These are phyloP conservation scores for Cutaneotrichosporon sp. DNA, from an alignment of 1,284 basidiomycete species.

Conservation along the genomic window DNA sequence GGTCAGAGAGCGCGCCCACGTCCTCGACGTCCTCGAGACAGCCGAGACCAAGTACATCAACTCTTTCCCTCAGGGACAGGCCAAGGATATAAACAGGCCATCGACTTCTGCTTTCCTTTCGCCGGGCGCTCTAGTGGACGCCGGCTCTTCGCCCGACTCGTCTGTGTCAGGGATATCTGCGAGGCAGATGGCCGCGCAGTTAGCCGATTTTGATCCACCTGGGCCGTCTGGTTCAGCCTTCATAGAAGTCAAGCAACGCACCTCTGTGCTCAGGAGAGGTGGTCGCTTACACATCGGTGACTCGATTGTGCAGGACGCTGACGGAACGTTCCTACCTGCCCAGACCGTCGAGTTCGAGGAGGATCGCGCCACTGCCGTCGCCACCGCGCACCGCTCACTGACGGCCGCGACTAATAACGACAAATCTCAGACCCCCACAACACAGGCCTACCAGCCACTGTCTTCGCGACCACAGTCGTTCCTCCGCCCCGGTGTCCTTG, in stretches of 20 bases:
- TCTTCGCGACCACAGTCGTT: background rate
- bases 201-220: background rate
- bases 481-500: background rate
- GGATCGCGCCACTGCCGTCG: background rate
- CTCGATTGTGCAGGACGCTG: constrained; percentile 56
- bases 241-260: constrained; percentile 11
- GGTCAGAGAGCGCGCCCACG: constrained; percentile 65
- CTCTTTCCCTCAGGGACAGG: constrained; percentile 52
- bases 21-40: constrained; percentile 68
- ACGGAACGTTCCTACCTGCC: constrained; percentile 51
- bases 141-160: background rate
- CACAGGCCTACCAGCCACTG: background rate
- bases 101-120: no score
- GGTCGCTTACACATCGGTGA: constrained; percentile 68
- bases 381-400: no score
- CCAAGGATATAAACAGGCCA: no score
- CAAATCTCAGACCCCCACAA: no score
- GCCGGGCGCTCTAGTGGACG: background rate
- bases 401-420: no score
- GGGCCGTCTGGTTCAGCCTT: constrained; percentile 5
- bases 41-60: constrained; percentile 70
- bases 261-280: constrained; percentile 36
- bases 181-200: background rate
- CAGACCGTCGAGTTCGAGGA: background rate
- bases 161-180: no score